These are phyloP conservation scores for Massospora cicadina DNA, from an alignment of 371 early-diverging fungal species.

Conservation along the genomic window DNA sequence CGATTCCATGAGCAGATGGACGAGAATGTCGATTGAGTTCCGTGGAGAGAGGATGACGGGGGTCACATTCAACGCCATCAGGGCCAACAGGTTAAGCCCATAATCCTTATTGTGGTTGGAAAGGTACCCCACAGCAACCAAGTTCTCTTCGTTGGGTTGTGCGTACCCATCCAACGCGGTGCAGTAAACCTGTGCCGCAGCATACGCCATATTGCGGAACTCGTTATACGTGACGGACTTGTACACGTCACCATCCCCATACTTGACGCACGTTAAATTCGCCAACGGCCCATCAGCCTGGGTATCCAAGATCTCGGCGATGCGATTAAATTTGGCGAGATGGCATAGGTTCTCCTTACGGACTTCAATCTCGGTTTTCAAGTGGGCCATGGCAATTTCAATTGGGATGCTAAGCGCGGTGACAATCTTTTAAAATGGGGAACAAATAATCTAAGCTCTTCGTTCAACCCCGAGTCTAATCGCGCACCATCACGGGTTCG, in stretches of 20 bases:
- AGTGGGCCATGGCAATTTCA: neutral
- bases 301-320: neutral
- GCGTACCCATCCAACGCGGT: neutral
- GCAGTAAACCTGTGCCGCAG: neutral
- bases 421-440: too few species aligned
- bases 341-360: neutral
- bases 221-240: neutral
- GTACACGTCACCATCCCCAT: neutral
- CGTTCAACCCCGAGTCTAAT: too few species aligned
- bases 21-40: conserved; percentile 3
- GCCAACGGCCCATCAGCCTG: neutral
- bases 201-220: neutral
- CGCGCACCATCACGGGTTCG: too few species aligned
- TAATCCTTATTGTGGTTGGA: neutral
- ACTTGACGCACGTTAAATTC: neutral
- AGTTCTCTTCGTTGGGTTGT: neutral
- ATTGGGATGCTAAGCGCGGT: too few species aligned
- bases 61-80: neutral
- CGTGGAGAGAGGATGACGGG: neutral
- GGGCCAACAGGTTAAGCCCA: neutral
- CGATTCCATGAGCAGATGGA: neutral
- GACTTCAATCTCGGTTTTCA: neutral
- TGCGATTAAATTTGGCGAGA: neutral
- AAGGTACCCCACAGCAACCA: neutral
- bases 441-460: too few species aligned